Evolutionary conservation across 495 filamentous ascomycete genomes (phyloP), one percentile per base, ranked within the genome.

Genomic region (Annulohypoxylon nitens): DNA sequence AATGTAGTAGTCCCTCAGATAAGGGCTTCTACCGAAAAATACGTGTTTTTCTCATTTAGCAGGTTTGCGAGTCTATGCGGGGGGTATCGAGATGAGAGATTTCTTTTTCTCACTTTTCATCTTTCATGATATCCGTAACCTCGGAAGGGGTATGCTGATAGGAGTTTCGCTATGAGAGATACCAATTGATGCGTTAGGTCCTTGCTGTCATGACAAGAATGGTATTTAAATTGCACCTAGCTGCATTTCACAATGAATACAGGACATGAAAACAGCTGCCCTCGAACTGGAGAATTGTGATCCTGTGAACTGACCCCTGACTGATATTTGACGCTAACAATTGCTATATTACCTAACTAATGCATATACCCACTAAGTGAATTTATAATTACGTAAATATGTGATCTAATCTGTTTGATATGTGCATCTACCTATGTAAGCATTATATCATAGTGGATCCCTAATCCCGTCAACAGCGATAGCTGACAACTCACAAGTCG

Each of bases 371-470:
- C 11, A 23, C 14, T 59, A 41, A 11, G 34, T 41, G 57, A 18
- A 60, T 60, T 2, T 6, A 39, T 0, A 23, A 14, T 60, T 60
- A 60, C 36, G 37, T 45, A 60, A 60, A 12, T 16, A 2, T 34
- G 12, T 4, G 53, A 55, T 5, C 4, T 18, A 20, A 60, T 60
- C 8, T 60, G 18, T 37, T 23, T 45, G 37, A n/a, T 71, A 62
- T 34, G 10, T 47, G 41, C 47, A 59, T 64, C 10, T 37, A 59
- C 41, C 59, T 63, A 69, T 48, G 65, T 69, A 64, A 69, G 70
- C 61, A 73, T 69, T 73, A 45, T 65, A 69, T 73, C 70, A 73
- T 69, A 47, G 64, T 64, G 59, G 64, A 64, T 34, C 48, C 33
- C 18, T 36, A 34, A 25, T 47, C 48, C 48, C 36, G 61, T 62